phyloP scores from a whole-genome alignment of 495 filamentous ascomycete genomes.

The Tuber indicum region DNA sequence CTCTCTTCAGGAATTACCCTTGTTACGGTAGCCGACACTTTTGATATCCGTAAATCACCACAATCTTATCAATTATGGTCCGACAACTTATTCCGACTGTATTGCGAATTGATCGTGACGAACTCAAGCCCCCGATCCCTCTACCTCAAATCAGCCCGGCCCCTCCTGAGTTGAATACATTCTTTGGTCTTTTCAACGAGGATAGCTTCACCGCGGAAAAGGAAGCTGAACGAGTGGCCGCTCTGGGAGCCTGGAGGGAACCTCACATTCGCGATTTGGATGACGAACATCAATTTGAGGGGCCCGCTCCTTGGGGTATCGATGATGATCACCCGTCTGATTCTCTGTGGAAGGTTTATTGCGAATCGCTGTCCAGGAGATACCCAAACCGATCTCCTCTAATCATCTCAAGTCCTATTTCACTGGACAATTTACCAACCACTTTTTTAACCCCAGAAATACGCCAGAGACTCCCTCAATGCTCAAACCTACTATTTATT shows the following conservation, averaged over 20 bases:
- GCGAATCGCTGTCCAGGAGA: not conserved
- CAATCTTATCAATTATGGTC: not conserved
- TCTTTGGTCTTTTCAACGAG: not conserved
- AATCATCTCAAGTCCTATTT: not conserved
- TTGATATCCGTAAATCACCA: not conserved
- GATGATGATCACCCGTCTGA: not conserved
- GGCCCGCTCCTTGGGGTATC: not conserved
- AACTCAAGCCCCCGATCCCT: not conserved
- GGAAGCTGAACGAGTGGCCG: not conserved
- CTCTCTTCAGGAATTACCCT: not conserved
- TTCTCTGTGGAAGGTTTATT: not conserved
- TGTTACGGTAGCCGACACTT: not conserved
- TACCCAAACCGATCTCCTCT: not conserved
- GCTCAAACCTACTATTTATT: not conserved
- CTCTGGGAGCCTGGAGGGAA: not conserved
- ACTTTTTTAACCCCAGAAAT: not conserved
- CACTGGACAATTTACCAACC: not conserved
- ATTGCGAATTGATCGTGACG: not conserved
- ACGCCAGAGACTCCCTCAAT: slow-evolving; percentile 3
- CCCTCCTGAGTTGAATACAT: not conserved
- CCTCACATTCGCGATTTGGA: not conserved
- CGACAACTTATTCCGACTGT: not conserved
- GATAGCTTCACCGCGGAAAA: not conserved
- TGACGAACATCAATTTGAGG: not conserved
- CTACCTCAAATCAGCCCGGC: not conserved